phyloP scores from a whole-genome alignment of 352 stramenopile genomes.

The Phytophthora idaei region DNA sequence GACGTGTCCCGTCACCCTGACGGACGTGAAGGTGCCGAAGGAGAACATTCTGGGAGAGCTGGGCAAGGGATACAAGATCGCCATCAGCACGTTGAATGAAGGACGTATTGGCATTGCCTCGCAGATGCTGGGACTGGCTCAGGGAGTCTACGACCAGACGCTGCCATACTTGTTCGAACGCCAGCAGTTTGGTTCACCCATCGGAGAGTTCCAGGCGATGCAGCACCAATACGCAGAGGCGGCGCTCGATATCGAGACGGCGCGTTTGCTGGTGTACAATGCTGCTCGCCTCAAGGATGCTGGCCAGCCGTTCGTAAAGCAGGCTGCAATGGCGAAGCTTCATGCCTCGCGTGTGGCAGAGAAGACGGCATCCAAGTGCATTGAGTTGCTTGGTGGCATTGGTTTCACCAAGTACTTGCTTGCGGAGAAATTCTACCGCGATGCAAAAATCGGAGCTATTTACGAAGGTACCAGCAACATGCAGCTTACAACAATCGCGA shows the following conservation, averaged over 20 bases:
- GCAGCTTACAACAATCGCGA: constrained; percentile 94
- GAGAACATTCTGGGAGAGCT: constrained; percentile 94
- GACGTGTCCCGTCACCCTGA: constrained; percentile 95
- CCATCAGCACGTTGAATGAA: constrained; percentile 97
- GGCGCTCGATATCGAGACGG: constrained; percentile 94
- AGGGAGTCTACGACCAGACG: constrained; percentile 95
- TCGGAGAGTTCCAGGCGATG: constrained; percentile 96
- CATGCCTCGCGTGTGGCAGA: constrained; percentile 95
- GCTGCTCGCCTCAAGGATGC: constrained; percentile 94
- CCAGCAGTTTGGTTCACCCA: constrained; percentile 94
- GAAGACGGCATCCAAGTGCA: constrained; percentile 94
- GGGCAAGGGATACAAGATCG: constrained; percentile 96
- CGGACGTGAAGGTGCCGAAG: constrained; percentile 94
- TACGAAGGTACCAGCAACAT: constrained; percentile 99
- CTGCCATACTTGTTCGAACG: constrained; percentile 97
- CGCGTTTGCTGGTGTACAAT: constrained; percentile 95
- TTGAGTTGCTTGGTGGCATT: constrained; percentile 96
- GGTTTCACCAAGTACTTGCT: constrained; percentile 95
- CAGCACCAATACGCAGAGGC: constrained; percentile 96
- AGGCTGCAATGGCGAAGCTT: constrained; percentile 97
- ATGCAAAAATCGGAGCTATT: constrained; percentile 97
- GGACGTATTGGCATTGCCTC: constrained; percentile 97
- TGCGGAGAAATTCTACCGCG: constrained; percentile 97
- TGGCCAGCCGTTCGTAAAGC: constrained; percentile 95
- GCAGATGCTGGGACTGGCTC: constrained; percentile 97